phyloP scores from a whole-genome alignment of 2,329 filamentous ascomycete species.

The Apiospora marii region DNA sequence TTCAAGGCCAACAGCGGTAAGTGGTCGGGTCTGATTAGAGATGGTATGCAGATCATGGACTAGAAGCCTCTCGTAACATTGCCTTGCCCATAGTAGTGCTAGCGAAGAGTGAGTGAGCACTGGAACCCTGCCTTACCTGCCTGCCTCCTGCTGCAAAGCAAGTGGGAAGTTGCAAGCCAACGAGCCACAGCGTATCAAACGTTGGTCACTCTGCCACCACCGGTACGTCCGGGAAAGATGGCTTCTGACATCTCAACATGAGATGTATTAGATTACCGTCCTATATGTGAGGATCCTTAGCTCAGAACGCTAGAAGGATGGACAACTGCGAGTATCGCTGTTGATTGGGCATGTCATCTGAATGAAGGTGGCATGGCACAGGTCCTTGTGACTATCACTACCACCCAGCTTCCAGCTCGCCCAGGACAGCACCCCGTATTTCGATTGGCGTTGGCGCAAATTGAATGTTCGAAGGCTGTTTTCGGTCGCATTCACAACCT shows the following conservation, averaged over 20 bases:
- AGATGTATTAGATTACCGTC: neutral
- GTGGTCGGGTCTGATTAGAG: neutral
- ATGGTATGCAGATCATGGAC: conserved; percentile 14
- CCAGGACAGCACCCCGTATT: neutral
- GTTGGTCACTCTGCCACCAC: conserved; percentile 2
- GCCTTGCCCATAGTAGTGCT: neutral
- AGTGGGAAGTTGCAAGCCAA: neutral
- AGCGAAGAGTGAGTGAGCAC: neutral
- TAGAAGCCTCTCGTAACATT: neutral
- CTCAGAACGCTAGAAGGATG: neutral
- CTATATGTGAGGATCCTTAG: neutral
- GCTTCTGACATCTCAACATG: neutral
- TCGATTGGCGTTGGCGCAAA: neutral
- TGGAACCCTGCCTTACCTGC: no score
- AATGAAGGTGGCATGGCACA: neutral
- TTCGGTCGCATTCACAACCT: neutral
- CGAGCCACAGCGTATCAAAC: neutral
- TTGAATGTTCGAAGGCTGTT: neutral
- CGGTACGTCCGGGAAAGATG: neutral
- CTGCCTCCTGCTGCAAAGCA: neutral
- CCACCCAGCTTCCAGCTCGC: neutral
- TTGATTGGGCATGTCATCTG: neutral
- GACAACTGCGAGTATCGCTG: neutral
- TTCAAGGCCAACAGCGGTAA: neutral
- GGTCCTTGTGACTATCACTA: neutral